Evolutionary conservation across 1,284 basidiomycete species (phyloP).

Genomic region (Gastroboletus turbinatus): DNA sequence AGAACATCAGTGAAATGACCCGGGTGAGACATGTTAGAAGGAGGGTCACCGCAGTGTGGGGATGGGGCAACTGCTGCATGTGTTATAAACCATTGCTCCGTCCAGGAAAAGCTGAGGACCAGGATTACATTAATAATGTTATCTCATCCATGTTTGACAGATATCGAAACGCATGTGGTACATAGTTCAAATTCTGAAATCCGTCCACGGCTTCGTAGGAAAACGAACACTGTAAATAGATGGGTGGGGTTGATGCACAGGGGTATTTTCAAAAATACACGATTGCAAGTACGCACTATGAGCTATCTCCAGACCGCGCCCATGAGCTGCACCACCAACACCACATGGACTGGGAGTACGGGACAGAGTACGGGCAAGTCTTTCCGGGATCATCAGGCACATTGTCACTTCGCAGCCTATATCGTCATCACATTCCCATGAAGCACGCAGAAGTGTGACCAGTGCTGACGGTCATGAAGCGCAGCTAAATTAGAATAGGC

Average conservation of each 20-base stretch:
- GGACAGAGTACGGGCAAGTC: neutral
- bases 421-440: neutral
- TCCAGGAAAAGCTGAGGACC: neutral
- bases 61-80: neutral
- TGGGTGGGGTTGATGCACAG: too few species aligned
- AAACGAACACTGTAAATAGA: neutral
- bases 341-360: neutral
- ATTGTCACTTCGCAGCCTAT: neutral
- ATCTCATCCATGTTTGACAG: neutral
- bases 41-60: neutral
- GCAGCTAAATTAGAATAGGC: neutral
- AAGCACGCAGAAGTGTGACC: neutral
- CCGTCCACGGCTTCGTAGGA: neutral
- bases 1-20: slow-evolving; percentile 4
- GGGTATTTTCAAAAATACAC: neutral
- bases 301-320: too few species aligned
- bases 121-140: neutral
- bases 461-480: neutral
- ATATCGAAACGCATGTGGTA: neutral
- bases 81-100: slow-evolving; percentile 2
- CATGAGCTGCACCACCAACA: neutral
- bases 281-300: neutral
- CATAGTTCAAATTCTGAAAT: neutral
- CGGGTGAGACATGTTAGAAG: slow-evolving; percentile 14
- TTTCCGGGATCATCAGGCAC: neutral